These are phyloP conservation scores for peach (Prunus persica) DNA, from an alignment of 306 rosid genomes.

Conservation along the genomic window DNA sequence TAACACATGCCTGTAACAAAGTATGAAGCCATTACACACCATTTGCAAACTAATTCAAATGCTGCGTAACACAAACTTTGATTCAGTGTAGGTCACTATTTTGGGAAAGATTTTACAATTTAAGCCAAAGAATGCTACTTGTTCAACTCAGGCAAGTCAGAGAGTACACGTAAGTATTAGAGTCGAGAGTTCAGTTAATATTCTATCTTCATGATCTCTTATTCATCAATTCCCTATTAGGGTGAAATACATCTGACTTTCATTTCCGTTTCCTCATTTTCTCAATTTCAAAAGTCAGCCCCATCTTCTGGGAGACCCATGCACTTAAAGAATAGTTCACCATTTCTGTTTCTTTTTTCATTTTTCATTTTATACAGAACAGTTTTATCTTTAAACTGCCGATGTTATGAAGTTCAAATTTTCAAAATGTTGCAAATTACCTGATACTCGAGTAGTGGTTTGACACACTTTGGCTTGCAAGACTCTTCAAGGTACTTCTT, in stretches of 20 bases:
- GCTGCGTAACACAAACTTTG: not conserved
- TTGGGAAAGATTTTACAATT: not conserved
- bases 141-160: not conserved
- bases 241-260: not conserved
- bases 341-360: no score
- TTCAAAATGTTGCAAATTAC: constrained; percentile 27
- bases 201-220: not conserved
- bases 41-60: not conserved
- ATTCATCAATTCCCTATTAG: not conserved
- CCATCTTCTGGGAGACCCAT: no score
- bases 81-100: not conserved
- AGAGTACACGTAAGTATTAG: not conserved
- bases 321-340: no score
- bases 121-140: no score
- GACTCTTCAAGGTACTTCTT: constrained; percentile 74
- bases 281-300: no score
- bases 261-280: not conserved
- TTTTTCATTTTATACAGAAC: no score
- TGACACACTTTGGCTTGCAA: constrained; percentile 98
- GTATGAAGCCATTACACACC: not conserved
- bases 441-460: constrained; percentile 78
- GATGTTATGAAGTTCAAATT: no score
- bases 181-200: not conserved
- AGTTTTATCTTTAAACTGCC: no score
- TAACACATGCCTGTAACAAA: constrained; percentile 67